These are phyloP conservation scores for Cicer chorassanicum DNA, from an alignment of 306 rosid species.

Conservation along the genomic window DNA sequence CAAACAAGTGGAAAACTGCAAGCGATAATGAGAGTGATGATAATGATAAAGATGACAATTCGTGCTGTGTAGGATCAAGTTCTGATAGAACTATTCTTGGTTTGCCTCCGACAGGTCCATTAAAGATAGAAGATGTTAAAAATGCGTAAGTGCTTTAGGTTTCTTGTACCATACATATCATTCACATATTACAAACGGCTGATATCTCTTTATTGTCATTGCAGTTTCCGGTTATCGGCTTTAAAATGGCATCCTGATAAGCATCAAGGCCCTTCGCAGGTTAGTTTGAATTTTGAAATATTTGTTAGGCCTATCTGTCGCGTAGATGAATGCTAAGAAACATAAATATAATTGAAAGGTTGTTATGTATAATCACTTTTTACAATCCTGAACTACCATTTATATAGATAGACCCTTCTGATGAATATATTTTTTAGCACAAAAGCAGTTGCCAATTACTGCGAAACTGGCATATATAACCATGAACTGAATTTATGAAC, in stretches of 20 bases:
- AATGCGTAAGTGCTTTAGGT: slow-evolving; percentile 68
- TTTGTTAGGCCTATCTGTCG: slow-evolving; percentile 18
- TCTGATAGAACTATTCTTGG: slow-evolving; percentile 78
- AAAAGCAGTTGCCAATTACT: too few species aligned
- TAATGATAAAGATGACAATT: slow-evolving; percentile 40
- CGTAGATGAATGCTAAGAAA: slow-evolving; percentile 18
- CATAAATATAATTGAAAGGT: not conserved
- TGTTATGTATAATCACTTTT: not conserved
- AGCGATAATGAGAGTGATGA: slow-evolving; percentile 72
- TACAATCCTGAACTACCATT: slow-evolving; percentile 14
- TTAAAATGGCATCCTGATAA: slow-evolving; percentile 98
- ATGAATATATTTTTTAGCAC: not conserved
- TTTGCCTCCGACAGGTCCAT: slow-evolving; percentile 79
- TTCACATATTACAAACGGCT: not conserved
- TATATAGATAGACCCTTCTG: not conserved
- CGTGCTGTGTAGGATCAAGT: slow-evolving; percentile 56
- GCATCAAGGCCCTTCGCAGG: slow-evolving; percentile 90
- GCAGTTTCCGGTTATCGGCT: slow-evolving; percentile 84
- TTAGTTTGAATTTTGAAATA: slow-evolving; percentile 53
- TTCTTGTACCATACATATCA: not conserved
- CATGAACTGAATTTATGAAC: too few species aligned
- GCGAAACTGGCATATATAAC: too few species aligned
- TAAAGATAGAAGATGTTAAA: slow-evolving; percentile 85
- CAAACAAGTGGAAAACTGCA: slow-evolving; percentile 56
- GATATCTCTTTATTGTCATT: slow-evolving; percentile 10